Evolutionary conservation across 768 basidiomycete genomes (phyloP), one percentile per base, ranked within the genome.

Genomic region (Suillus variegatus): DNA sequence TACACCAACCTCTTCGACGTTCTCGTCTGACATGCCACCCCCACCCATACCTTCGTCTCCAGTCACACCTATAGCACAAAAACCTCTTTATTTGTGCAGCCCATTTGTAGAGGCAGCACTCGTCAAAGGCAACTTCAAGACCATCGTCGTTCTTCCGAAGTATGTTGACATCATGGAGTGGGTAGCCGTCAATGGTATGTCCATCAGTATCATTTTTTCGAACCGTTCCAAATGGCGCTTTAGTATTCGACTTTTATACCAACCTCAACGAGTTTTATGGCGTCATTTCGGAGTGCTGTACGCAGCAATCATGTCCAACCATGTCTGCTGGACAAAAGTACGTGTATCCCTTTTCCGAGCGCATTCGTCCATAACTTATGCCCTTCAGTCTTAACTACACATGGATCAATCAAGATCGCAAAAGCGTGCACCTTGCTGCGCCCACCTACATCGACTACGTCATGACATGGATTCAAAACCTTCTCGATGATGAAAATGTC

Each of bases 91-190:
- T 74, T 85, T 98, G 13, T 97, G 92, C 77, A 92, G 92, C 62
- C 96, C 96, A 4, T 99, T 99, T 76, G 94, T 92, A 63, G 95
- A 97, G 71, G 91, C 95, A 2, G 94, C 97, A 0, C 85, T 99
- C 52, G 96, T 99, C 65, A 98, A 97, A 77, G 97, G 97, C 28
- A 97, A 95, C 78, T 98, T 97, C 83, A 98, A 97, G 82, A 97
- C 95, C 4, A 98, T 99, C 72, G 95, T 98, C 64, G 92, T 95
- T 79, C 84, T 95, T 62, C 97, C 97, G 8, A 97, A 97, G 76
- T 97, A 96, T 71, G 91, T 93, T 36, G 94, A 97, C 74, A 89
- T 94, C 65, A 96, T 94, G 85, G 95, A 97, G 75, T 97, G 95
- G 95, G 95, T 97, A 36, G 95, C 95, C 13, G 91, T 95, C 51